phyloP scores from a whole-genome alignment of 177 flowering plant genomes.

The Tripterygium wilfordii region DNA sequence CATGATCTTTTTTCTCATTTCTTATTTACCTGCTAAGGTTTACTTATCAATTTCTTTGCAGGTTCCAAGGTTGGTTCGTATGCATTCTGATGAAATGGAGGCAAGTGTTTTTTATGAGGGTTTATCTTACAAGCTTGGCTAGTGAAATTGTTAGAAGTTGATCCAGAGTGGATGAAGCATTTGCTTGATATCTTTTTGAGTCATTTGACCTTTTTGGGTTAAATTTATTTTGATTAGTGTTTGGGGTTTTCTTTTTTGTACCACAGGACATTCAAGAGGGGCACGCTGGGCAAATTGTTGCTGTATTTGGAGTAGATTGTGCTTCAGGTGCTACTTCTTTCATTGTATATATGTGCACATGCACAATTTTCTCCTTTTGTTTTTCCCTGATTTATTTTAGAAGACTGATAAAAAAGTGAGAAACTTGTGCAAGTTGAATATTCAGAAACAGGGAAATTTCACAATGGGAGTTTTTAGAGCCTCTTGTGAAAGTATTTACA shows the following conservation, averaged over 20 bases:
- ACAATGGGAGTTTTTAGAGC: no score
- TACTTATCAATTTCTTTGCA: conserved; percentile 16
- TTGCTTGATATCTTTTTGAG: no score
- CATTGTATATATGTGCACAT: not conserved
- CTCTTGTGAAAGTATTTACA: no score
- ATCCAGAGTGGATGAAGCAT: not conserved
- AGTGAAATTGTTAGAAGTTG: not conserved
- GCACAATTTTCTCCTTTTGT: not conserved
- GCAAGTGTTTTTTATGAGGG: conserved; percentile 43
- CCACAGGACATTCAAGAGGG: conserved; percentile 96
- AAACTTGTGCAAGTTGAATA: no score
- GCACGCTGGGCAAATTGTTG: conserved; percentile 99
- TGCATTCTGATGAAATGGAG: conserved; percentile 99
- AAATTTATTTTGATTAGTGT: not conserved
- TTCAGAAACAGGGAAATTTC: no score
- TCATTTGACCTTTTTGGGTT: no score
- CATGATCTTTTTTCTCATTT: no score
- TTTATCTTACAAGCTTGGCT: no score
- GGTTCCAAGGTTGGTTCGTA: conserved; percentile 97
- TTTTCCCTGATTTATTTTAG: not conserved
- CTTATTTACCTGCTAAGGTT: no score
- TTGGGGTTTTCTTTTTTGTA: not conserved
- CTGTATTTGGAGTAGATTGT: conserved; percentile 99
- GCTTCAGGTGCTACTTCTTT: conserved; percentile 69
- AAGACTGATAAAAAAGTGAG: no score